These are phyloP conservation scores for Tuber calosporum DNA, from an alignment of 495 filamentous ascomycete species.

Conservation along the genomic window DNA sequence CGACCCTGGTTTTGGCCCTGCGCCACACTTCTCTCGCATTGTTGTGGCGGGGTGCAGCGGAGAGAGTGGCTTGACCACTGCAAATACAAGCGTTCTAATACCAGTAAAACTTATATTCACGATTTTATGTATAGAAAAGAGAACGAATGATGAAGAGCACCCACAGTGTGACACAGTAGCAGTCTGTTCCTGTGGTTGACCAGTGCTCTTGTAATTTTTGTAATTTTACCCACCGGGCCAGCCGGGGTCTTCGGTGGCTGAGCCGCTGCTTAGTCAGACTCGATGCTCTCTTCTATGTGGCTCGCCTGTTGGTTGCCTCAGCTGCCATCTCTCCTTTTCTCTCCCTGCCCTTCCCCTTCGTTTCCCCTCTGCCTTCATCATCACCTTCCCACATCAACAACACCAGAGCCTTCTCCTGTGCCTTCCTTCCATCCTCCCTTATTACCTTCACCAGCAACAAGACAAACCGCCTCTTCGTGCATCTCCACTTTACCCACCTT, in stretches of 20 bases:
- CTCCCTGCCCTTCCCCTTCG: constrained; percentile 35
- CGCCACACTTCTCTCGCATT: no score
- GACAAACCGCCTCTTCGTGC: constrained; percentile 7
- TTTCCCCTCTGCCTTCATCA: constrained; percentile 39
- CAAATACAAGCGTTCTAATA: no score
- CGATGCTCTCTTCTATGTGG: constrained; percentile 15
- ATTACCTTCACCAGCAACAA: constrained; percentile 21
- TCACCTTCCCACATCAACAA: constrained; percentile 14
- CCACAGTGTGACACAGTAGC: background rate
- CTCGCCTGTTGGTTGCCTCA: constrained; percentile 19
- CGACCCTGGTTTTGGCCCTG: no score
- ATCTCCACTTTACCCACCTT: constrained; percentile 13
- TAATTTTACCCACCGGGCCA: background rate
- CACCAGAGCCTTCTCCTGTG: constrained; percentile 18
- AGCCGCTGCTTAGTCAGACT: background rate
- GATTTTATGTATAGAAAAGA: background rate
- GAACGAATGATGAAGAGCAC: background rate
- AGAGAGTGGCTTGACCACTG: no score
- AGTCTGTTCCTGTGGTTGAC: background rate
- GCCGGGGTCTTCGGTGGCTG: background rate
- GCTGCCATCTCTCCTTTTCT: constrained; percentile 38
- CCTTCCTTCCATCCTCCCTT: constrained; percentile 13
- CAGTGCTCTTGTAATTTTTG: background rate
- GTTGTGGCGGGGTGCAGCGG: no score
- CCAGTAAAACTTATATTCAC: background rate